Evolutionary conservation across 1,284 basidiomycete genomes (phyloP), one percentile per base, ranked within the genome.

Genomic region (Coniophora puteana): DNA sequence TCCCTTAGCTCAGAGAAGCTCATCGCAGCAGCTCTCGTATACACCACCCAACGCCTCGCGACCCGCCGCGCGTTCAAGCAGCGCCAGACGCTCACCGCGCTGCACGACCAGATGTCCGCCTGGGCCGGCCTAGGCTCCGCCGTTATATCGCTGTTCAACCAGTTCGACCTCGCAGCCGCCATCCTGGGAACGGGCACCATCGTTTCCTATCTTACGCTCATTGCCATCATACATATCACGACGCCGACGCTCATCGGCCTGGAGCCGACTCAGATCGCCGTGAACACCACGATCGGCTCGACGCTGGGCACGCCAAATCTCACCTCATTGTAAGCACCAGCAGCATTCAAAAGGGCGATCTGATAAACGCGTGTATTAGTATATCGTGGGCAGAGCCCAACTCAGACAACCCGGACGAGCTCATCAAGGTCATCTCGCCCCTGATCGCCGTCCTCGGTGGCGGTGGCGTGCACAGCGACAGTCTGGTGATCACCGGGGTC

Each of bases 121-220:
- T 58, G 52, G 55, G 51, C 27, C 0, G 51, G 55, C 3, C 36
- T 54, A 4, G 53, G 53, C 2, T 40, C 51, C 12, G 45, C 51
- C 0, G 29, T 50, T 5, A 2, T 8, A 4, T 14, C 17, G 0
- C 14, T 57, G 6, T 58, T 51, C 53, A 31, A 46, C 12, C 55
- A 55, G 45, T 39, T 40, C 12, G 43, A 38, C 8, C 10, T 44
- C 21, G 8, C 16, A 0, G 41, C 53, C 2, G 36, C 43, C 4
- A 31, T 30, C 0, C 38, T 2, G 3, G 6, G 27, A 3, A 14
- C 50, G 3, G 3, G 49, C 10, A 3, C 30, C 4, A 32, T 34
- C 2, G 14, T 51, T 23, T 3, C 6, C 7, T 53, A 52, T 14
- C 26, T 52, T 18, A 8, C 22, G 5, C 49, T 29, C 12, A 45